phyloP scores from a whole-genome alignment of 495 filamentous ascomycete genomes.

The Lentithecium fluviatile region DNA sequence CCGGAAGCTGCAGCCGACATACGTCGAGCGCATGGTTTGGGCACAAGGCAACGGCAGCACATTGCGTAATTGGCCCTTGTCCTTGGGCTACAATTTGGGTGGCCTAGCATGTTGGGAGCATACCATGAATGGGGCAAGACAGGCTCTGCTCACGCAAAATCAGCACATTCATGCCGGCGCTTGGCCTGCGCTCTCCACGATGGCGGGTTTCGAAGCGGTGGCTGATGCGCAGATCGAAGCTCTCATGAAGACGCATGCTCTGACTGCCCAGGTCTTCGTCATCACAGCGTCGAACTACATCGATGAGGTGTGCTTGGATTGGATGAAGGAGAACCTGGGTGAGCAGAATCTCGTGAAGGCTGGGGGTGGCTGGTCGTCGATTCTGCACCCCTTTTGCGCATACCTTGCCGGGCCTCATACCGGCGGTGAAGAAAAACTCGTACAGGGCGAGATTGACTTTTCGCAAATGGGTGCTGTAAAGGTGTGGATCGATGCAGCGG shows the following conservation, averaged over 20 bases:
- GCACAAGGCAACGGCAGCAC: constrained; percentile 47
- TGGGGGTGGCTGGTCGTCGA: constrained; percentile 46
- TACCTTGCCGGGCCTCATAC: constrained; percentile 45
- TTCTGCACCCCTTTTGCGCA: constrained; percentile 36
- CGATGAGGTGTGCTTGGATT: constrained; percentile 44
- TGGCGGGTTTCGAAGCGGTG: constrained; percentile 42
- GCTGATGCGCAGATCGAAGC: constrained; percentile 48
- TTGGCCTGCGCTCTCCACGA: constrained; percentile 45
- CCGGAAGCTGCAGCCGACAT: constrained; percentile 53
- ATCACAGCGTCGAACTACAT: constrained; percentile 46
- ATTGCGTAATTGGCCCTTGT: constrained; percentile 30
- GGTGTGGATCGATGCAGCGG: constrained; percentile 45
- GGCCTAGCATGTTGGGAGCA: constrained; percentile 54
- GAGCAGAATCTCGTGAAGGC: constrained; percentile 45
- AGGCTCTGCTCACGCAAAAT: constrained; percentile 45
- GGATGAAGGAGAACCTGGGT: constrained; percentile 47
- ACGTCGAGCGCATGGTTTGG: constrained; percentile 50
- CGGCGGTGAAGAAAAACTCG: constrained; percentile 40
- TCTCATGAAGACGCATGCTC: constrained; percentile 48
- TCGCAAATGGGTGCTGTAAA: constrained; percentile 43
- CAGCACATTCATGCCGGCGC: constrained; percentile 47
- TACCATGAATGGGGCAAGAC: constrained; percentile 49
- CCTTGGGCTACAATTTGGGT: constrained; percentile 44
- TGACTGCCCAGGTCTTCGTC: constrained; percentile 48
- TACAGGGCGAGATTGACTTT: constrained; percentile 46